Evolutionary conservation across 2,329 filamentous ascomycete genomes (phyloP), one percentile per base, ranked within the genome.

Genomic region (Aspergillus novoparasiticus): DNA sequence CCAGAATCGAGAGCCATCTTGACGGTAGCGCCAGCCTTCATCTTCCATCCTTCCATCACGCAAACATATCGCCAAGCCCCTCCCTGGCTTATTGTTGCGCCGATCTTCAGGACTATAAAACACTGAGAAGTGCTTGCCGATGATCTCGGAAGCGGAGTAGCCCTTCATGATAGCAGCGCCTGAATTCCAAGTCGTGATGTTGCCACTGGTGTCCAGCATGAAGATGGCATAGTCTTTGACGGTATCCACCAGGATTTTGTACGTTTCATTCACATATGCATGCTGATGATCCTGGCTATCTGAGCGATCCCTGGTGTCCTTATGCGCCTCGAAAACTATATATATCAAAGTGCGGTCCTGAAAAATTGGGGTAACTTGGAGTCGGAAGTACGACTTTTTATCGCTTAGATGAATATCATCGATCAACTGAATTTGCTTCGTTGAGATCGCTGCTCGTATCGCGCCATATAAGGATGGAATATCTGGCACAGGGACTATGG

Each of bases 171-270:
- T 73, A 57, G 83, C 77, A 0, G 86, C 86, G 2, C 85, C 86
- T 0, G 79, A 76, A 66, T 87, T 88, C 86, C 86, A 88, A 0
- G 85, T 87, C 1, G 80, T 80, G 19, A 88, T 81, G 67, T 82
- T 76, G n/a, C 86, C 86, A 4, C 78, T 73, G 0, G 83, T 80
- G 58, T 87, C 85, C 32, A 88, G 79, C 76, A 88, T 84, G 69
- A 88, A 89, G 64, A 89, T 89, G 62, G 86, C 86, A 68, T 87
- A 88, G 64, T 88, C 85, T 73, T 85, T 86, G 68, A 88, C 84
- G 0, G 83, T 85, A 65, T 89, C 84, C 41, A 89, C 80, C 36
- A 90, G 78, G 45, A 88, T 85, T n/a, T 85, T 84, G 70, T 88
- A 88, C 5, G 82, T 83, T 67, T 87, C 84, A 68, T 83, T 83